Percentiles rank a stretch among this genome's conserved stretches.
phyloP scores from a whole-genome alignment of 805 yeast genomes.

The Saturnispora galanensis region DNA sequence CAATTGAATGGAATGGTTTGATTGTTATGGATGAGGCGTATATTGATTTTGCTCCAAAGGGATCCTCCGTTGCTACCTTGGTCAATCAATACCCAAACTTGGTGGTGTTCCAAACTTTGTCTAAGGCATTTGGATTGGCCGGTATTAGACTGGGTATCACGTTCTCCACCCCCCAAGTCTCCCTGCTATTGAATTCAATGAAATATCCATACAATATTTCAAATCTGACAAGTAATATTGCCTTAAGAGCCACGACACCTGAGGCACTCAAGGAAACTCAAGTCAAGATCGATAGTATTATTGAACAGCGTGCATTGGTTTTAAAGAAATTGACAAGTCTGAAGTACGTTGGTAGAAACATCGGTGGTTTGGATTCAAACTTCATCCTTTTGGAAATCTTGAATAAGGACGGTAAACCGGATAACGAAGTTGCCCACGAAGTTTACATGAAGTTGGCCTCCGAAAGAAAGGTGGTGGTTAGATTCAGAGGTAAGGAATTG shows the following conservation, averaged over 20 bases:
- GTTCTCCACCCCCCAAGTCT: slow-evolving; percentile 49
- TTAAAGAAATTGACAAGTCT: slow-evolving; percentile 44
- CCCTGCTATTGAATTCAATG: slow-evolving; percentile 71
- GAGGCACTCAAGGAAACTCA: slow-evolving; percentile 55
- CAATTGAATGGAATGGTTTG: slow-evolving; percentile 57
- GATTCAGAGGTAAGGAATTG: slow-evolving; percentile 84
- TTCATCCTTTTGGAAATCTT: slow-evolving; percentile 69
- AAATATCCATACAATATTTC: slow-evolving; percentile 96
- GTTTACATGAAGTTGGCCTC: slow-evolving; percentile 66
- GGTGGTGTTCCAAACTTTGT: slow-evolving; percentile 83
- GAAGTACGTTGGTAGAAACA: slow-evolving; percentile 56
- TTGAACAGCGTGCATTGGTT: slow-evolving; percentile 45
- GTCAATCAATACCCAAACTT: slow-evolving; percentile 77
- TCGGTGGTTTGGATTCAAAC: slow-evolving; percentile 84
- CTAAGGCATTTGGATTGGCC: slow-evolving; percentile 94
- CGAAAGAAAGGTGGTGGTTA: slow-evolving; percentile 67
- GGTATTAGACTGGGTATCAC: slow-evolving; percentile 88
- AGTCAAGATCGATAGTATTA: slow-evolving; percentile 38
- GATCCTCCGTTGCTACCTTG: slow-evolving; percentile 63
- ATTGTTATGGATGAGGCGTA: slow-evolving; percentile 93
- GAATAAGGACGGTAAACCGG: slow-evolving; percentile 52
- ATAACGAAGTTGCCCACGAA: slow-evolving; percentile 52
- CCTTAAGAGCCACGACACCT: slow-evolving; percentile 56
- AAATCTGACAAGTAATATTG: slow-evolving; percentile 65
- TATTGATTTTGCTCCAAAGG: slow-evolving; percentile 67